phyloP scores from a whole-genome alignment of 345 rosid genomes.

The Turnera subulata region DNA sequence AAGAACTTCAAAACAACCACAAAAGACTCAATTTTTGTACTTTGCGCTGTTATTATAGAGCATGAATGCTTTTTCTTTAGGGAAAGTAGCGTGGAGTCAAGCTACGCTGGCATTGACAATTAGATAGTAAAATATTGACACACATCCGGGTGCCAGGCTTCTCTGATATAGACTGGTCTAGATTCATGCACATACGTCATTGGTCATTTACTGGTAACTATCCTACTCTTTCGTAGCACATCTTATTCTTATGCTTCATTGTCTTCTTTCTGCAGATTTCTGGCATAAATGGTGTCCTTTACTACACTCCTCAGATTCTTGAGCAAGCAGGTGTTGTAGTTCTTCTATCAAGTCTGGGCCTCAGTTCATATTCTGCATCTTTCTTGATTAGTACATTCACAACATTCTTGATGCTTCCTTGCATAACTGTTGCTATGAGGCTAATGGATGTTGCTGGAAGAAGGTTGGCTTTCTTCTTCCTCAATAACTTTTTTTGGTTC shows the following conservation, averaged over 20 bases:
- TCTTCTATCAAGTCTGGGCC: slow-evolving; percentile 33
- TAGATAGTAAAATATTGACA: too few species aligned
- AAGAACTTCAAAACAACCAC: too few species aligned
- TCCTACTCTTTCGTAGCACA: not conserved
- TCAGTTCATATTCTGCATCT: slow-evolving; percentile 36
- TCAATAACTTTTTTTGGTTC: not conserved
- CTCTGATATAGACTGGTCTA: too few species aligned
- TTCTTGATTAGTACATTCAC: slow-evolving; percentile 29
- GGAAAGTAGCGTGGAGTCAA: too few species aligned
- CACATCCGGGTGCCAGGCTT: too few species aligned
- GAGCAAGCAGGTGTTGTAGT: slow-evolving; percentile 37
- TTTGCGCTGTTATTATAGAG: too few species aligned
- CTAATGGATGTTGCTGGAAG: slow-evolving; percentile 42
- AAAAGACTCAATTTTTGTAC: too few species aligned
- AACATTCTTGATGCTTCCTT: slow-evolving; percentile 33
- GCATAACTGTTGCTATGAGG: slow-evolving; percentile 37
- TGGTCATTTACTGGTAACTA: not conserved
- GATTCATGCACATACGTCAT: too few species aligned
- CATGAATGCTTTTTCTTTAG: too few species aligned
- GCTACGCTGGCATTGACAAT: too few species aligned
- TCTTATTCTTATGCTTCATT: not conserved
- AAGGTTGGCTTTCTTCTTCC: slow-evolving; percentile 20
- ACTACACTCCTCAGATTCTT: slow-evolving; percentile 44
- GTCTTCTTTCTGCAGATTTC: slow-evolving; percentile 23
- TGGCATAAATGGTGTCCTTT: slow-evolving; percentile 41